A percentile compares a stretch with the other conserved stretches of the same genome.
These are phyloP conservation scores for Schwanniomyces pseudopolymorphus DNA, from an alignment of 805 yeast species.

Conservation along the genomic window DNA sequence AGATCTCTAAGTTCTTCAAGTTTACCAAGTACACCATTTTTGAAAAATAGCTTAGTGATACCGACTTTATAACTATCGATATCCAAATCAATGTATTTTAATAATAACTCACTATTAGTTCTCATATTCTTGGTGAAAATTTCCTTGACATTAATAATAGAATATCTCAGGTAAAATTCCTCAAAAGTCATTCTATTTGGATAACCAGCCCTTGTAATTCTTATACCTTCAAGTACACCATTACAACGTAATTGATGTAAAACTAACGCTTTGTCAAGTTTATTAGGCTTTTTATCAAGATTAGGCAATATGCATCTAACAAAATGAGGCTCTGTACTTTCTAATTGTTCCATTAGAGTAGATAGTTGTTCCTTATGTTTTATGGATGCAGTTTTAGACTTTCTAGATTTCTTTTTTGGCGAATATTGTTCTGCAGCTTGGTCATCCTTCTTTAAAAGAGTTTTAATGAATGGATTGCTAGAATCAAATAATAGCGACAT, in stretches of 20 bases:
- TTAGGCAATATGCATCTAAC: conserved; percentile 96
- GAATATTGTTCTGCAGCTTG: conserved; percentile 8
- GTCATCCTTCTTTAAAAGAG: conserved; percentile 48
- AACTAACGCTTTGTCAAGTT: conserved; percentile 73
- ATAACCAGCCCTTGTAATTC: conserved; percentile 95
- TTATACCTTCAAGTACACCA: conserved; percentile 96
- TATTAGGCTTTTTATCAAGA: conserved; percentile 63
- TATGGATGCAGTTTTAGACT: conserved; percentile 69
- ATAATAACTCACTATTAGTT: conserved; percentile 65
- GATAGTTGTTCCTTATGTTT: conserved; percentile 84
- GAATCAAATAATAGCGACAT: conserved; percentile 62
- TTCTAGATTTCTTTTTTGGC: conserved; percentile 35
- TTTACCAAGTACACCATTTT: conserved; percentile 74
- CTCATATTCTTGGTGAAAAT: conserved; percentile 51
- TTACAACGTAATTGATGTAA: conserved; percentile 90
- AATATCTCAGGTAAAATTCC: conserved; percentile 75
- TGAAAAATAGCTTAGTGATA: conserved; percentile 69
- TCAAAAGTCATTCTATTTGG: conserved; percentile 88
- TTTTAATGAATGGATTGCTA: conserved; percentile 51
- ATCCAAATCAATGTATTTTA: conserved; percentile 64
- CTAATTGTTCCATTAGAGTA: conserved; percentile 68
- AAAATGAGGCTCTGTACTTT: conserved; percentile 89
- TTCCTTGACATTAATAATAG: conserved; percentile 56
- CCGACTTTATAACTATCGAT: conserved; percentile 63
- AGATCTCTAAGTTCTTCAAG: conserved; percentile 76